Conservation (phyloP, 805 yeast genomes). For the Dipodascopsis tothii region DNA sequence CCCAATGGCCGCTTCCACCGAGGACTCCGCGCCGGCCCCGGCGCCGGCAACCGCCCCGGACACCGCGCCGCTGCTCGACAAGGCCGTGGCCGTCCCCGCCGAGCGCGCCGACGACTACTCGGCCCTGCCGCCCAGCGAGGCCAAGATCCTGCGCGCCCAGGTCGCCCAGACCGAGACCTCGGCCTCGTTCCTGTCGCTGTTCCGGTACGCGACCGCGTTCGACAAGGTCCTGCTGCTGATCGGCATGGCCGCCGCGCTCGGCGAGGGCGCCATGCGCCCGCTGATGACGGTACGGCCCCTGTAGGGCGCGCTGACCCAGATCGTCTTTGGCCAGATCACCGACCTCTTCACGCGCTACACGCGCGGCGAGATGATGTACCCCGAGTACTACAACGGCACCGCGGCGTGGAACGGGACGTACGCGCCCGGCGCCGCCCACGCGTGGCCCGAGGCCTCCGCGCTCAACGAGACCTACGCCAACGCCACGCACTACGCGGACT, state of each 20-base stretch:
- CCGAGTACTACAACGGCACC: constrained; percentile 1
- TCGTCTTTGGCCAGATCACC: constrained; percentile 36
- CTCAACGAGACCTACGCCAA: constrained; percentile 1
- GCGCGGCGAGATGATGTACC: constrained; percentile 11
- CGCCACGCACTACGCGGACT: background rate
- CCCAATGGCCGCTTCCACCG: too few species aligned
- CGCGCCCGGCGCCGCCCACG: background rate
- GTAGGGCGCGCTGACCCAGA: background rate
- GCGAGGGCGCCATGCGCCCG: constrained; percentile 37
- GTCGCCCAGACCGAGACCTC: constrained; percentile 22
- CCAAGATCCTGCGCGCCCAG: constrained; percentile 32
- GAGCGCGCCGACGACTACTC: constrained; percentile 26
- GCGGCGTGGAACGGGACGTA: constrained; percentile 31
- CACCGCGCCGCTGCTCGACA: too few species aligned
- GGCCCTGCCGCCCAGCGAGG: constrained; percentile 30
- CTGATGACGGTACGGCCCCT: constrained; percentile 21
- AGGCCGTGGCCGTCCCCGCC: too few species aligned
- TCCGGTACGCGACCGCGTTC: constrained; percentile 30
- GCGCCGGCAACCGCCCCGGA: too few species aligned
- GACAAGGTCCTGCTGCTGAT: constrained; percentile 29
- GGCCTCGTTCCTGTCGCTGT: constrained; percentile 28
- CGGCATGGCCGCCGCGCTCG: constrained; percentile 31
- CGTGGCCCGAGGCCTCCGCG: background rate
- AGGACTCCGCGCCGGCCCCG: too few species aligned
- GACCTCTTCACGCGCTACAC: constrained; percentile 29